Base-by-base conservation (phyloP, 305 asterid genomes). In the Fraxinus floribunda region DNA sequence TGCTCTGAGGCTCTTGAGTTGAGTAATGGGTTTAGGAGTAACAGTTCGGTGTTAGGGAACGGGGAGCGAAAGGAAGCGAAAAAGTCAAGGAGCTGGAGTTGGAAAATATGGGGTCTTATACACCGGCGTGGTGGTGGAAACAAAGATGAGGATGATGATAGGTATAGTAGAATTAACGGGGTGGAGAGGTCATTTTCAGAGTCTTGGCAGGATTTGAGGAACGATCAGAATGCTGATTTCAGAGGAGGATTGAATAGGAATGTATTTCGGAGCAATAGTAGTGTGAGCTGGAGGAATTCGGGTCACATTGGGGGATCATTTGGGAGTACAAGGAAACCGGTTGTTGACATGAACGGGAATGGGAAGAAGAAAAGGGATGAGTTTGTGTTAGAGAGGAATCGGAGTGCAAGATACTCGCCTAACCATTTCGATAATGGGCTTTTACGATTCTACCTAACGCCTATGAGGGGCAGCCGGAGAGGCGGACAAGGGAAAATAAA, bases 371-470 rank as follows among this genome's bases (percentile, higher is more conserved):
- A 75, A 88, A 90, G 88, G 78, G 94, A 89, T 1, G 97, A 90
- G 82, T 86, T 88, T n/a, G 92, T 89, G 81, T 81, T 93, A 92
- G 98, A 96, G 88, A 92, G 90, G 89, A 94, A 94, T 77, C 84
- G 94, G 81, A 96, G 97, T 79, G 98, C 94, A 5, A 90, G 95
- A 86, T 91, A 91, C 87, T 92, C 97, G 0, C 97, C 97, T 0
- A 92, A 86, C 81, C 87, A 90, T 81, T 78, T 88, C 3, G 98
- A 96, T 79, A 94, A 93, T 32, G 98, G 99, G 41, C 95, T 94
- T 60, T 86, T 96, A 30, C 89, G 98, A 68, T 92, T 96, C 85
- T 95, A 96, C 87, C 86, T 93, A 88, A 88, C 99, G 1, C 99
- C 98, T 1, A 4, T 89, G 93, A 91, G 96, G 85, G 81, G 94